Base-by-base conservation (phyloP, 1,284 basidiomycete genomes). In the Sparassis latifolia region DNA sequence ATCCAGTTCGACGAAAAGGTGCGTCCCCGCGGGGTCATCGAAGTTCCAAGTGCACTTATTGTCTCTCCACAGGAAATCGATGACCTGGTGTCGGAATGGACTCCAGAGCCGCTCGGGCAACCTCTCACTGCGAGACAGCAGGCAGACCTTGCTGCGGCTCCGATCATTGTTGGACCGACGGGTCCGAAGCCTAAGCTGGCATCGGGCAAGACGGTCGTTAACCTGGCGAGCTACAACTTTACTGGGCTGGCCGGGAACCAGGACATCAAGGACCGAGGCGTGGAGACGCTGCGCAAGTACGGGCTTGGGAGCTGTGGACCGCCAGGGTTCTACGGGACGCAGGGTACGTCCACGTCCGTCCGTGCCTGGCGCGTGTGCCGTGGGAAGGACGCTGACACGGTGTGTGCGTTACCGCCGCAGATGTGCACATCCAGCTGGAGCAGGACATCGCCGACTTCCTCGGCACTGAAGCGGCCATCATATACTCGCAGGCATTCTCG, bases 291-390 rank as follows among this genome's bases (percentile, higher is more conserved):
- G n/a, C 77, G 87, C 50, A 88, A 89, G 66, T 98, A 97, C 60
- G 97, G 97, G 35, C 80, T 98, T 2, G 97, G 96, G 4, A 92
- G 89, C 59, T 99, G 97, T 64, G 95, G 96, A 10, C 97, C 97
- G 38, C 89, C 95, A 33, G 94, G 95, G 5, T 99, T 99, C 74
- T 99, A 99, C 69, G 97, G 97, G 28, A 97, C 90, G 6, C 80
- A 97, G 53, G 92, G 91, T 93, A 54, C 44, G 78, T 67, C n/a
- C 52, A 44, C 48, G 68, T 10, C 10, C 27, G 10, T 33, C 33
- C 20, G 20, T 20, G 20, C 20, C 20, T 20, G 20, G 33, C 5
- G 7, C 20, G 7, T 27, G 27, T 32, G n/a, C n/a, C 4, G 32
- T 10, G 5, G 31, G 43, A 20, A 42, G 42, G 12, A 2, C 12